These are phyloP conservation scores for Rhynchospora breviuscula DNA, from an alignment of 176 grass and related monocot species.

Conservation along the genomic window DNA sequence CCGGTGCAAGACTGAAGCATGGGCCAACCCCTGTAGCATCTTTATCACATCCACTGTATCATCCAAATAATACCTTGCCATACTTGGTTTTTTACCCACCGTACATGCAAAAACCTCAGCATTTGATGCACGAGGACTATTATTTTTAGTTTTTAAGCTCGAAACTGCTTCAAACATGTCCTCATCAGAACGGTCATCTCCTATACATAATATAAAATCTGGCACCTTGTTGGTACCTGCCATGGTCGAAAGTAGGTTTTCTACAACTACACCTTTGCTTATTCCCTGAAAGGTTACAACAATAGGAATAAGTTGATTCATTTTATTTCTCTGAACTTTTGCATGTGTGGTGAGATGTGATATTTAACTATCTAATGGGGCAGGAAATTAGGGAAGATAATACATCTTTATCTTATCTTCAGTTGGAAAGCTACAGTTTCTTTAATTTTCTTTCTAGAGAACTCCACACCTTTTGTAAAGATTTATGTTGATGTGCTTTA, in stretches of 20 bases:
- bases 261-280: constrained; percentile 83
- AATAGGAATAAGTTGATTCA: neutral
- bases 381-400: constrained; percentile 35
- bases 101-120: constrained; percentile 94
- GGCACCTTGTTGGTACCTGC: constrained; percentile 35
- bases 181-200: constrained; percentile 89
- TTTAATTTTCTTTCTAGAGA: constrained; percentile 1
- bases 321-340: neutral
- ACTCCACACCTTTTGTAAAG: neutral
- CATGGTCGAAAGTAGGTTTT: constrained; percentile 58
- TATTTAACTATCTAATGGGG: constrained; percentile 37
- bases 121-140: constrained; percentile 41
- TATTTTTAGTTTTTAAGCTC: constrained; percentile 37
- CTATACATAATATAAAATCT: constrained; percentile 82
- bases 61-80: constrained; percentile 96
- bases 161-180: constrained; percentile 99
- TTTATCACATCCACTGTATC: constrained; percentile 88
- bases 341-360: constrained; percentile 29
- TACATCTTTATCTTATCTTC: constrained; percentile 52
- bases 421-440: constrained; percentile 33
- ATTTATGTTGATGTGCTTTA: neutral
- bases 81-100: constrained; percentile 90
- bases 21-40: constrained; percentile 74
- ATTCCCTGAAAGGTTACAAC: constrained; percentile 54
- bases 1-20: constrained; percentile 26